phyloP scores from a whole-genome alignment of 345 rosid species.

The Jatropha curcas region DNA sequence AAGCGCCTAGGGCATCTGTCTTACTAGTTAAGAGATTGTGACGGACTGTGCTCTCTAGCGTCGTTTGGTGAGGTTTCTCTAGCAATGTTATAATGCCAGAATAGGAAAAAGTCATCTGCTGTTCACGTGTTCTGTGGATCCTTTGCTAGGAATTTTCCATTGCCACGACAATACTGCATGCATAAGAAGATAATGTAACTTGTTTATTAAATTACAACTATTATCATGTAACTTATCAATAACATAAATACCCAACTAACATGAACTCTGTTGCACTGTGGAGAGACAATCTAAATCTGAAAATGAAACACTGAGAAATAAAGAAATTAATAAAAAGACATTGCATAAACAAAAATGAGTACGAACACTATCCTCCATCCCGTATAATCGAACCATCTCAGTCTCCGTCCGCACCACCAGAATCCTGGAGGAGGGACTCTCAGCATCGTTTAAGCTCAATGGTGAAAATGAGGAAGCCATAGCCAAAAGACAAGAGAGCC shows the following conservation, averaged over 20 bases:
- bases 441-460: slow-evolving; percentile 17
- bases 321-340: neutral
- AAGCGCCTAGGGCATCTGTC: neutral
- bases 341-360: too few relatives aligned
- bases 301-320: too few relatives aligned
- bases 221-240: too few relatives aligned
- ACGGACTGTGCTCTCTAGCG: slow-evolving; percentile 16
- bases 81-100: slow-evolving; percentile 5
- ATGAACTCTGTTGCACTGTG: too few relatives aligned
- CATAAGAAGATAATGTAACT: too few relatives aligned
- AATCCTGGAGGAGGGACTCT: slow-evolving; percentile 1
- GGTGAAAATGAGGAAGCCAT: slow-evolving; percentile 1
- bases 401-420: neutral
- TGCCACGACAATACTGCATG: slow-evolving; percentile 12
- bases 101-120: slow-evolving; percentile 10
- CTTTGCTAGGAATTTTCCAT: slow-evolving; percentile 21
- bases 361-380: too few relatives aligned
- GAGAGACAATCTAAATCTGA: too few relatives aligned
- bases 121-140: neutral
- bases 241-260: too few relatives aligned
- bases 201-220: too few relatives aligned
- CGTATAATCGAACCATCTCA: too few relatives aligned
- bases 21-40: slow-evolving; percentile 6
- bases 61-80: neutral
- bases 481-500: too few relatives aligned